Evolutionary conservation across 345 rosid genomes (phyloP), one percentile per base, ranked within the genome.

Genomic region (Eucalyptus caleyi): DNA sequence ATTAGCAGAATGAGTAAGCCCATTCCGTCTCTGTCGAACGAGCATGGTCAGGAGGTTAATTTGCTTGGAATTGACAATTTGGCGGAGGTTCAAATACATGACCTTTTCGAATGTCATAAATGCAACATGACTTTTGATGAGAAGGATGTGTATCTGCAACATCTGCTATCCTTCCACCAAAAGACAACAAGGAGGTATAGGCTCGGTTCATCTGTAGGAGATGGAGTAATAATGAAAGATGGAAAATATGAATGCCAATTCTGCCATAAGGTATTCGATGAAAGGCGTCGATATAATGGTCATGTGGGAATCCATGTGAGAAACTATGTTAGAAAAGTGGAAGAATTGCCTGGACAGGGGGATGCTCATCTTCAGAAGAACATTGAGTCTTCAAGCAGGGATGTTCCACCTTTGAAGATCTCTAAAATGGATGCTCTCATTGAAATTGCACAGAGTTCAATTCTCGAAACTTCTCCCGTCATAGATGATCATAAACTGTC

Each of bases 351-450:
- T 86, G 92, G 92, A 87, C 92, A 81, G 65, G 89, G 89, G 86
- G 91, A 87, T 87, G 50, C 91, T 90, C 91, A 92, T 88, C 59
- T 91, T 90, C 91, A 92, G 32, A 92, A 91, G 87, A 90, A 67
- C 82, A 89, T 81, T 47, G 94, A 92, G 54, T 87, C 93, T 88
- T 92, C 90, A 54, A 67, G 88, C 85, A 91, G 87, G 65, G 93
- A 93, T 91, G 95, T 90, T 62, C 62, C 90, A 85, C 93, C 95
- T 86, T 32, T 91, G 4, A 92, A 93, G 90, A 94, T 92, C n/a
- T 96, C 97, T 89, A 96, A 92, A 92, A 96, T 96, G 98, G 97
- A 96, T 90, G 98, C 97, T 40, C 87, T 96, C 88, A 93, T 96
- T 91, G 97, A 96, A 94, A 95, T 95, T 90, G 98, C 98, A n/a